These are phyloP conservation scores for Allomyces macrogynus DNA, from an alignment of 192 early-diverging fungal genomes.

Conservation along the genomic window DNA sequence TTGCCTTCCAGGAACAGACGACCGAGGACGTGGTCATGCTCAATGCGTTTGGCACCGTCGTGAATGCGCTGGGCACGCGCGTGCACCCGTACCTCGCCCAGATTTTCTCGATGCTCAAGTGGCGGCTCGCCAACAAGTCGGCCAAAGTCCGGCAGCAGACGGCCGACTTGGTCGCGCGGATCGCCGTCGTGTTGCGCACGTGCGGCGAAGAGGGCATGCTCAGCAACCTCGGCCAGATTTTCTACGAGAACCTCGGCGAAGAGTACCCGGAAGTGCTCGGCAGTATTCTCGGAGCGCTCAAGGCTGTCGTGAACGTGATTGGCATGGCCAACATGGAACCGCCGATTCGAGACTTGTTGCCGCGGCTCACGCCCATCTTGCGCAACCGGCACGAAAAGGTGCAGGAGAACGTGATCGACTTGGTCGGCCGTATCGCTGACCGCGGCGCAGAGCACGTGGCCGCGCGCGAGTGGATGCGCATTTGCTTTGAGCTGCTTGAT, in stretches of 20 bases:
- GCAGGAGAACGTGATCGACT: conserved; percentile 64
- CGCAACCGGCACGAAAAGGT: conserved; percentile 95
- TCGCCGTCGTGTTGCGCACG: conserved; percentile 77
- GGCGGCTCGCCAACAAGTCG: conserved; percentile 91
- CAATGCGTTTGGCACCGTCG: conserved; percentile 88
- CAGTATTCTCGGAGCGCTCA: conserved; percentile 75
- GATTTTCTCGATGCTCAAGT: conserved; percentile 81
- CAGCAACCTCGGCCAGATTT: conserved; percentile 72
- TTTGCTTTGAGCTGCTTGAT: conserved; percentile 94
- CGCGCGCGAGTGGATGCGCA: conserved; percentile 98
- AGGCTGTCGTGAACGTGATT: conserved; percentile 91
- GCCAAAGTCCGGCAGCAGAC: conserved; percentile 94
- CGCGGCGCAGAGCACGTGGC: conserved; percentile 90
- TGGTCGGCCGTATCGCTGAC: conserved; percentile 97
- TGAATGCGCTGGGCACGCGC: conserved; percentile 71
- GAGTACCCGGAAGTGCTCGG: conserved; percentile 98
- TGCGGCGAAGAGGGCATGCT: conserved; percentile 94
- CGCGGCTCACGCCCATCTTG: conserved; percentile 90
- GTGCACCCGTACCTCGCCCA: conserved; percentile 86
- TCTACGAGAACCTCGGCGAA: conserved; percentile 97
- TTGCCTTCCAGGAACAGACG: conserved; percentile 97
- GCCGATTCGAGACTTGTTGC: conserved; percentile 90
- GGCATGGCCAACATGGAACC: conserved; percentile 97
- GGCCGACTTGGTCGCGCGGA: conserved; percentile 83
- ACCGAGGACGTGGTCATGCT: conserved; percentile 79